phyloP scores from a whole-genome alignment of 31 red algal species.

The Porphyra umbilicalis region DNA sequence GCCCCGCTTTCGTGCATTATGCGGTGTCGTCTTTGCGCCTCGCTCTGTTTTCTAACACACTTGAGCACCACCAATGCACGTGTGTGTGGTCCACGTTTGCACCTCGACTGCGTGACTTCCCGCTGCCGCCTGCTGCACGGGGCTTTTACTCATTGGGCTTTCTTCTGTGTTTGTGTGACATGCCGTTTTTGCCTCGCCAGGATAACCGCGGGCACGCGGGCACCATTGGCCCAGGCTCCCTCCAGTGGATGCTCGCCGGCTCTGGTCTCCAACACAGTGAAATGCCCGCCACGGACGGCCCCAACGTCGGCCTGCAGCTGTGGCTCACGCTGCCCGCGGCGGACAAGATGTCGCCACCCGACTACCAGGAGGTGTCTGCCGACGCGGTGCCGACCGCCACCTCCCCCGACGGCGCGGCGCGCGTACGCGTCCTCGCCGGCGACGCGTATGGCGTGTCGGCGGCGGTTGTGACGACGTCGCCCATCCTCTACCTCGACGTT shows the following conservation, averaged over 20 bases:
- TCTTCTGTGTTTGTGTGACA: background rate
- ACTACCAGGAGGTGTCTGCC: constrained; percentile 62
- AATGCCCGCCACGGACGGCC: constrained; percentile 71
- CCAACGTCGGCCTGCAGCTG: constrained; percentile 68
- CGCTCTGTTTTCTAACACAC: too few species aligned
- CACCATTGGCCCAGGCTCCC: constrained; percentile 54
- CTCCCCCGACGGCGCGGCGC: constrained; percentile 24
- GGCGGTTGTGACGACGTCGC: constrained; percentile 68
- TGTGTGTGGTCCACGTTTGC: too few species aligned
- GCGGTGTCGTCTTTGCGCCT: too few species aligned
- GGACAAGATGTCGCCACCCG: constrained; percentile 64
- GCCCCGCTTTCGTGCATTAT: too few species aligned
- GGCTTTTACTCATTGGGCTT: too few species aligned
- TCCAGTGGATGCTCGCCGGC: constrained; percentile 97
- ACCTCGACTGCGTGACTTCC: too few species aligned
- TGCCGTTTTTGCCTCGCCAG: background rate
- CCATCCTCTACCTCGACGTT: constrained; percentile 79
- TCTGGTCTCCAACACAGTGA: constrained; percentile 85
- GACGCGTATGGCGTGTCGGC: constrained; percentile 46
- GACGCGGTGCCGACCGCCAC: constrained; percentile 54
- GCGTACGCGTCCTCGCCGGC: constrained; percentile 79
- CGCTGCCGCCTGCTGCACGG: too few species aligned
- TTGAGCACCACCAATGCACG: too few species aligned
- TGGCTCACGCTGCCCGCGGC: constrained; percentile 79
- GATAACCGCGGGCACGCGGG: constrained; percentile 87